Base-by-base conservation (phyloP, 257 asterid genomes). In the Rehmannia glutinosa region DNA sequence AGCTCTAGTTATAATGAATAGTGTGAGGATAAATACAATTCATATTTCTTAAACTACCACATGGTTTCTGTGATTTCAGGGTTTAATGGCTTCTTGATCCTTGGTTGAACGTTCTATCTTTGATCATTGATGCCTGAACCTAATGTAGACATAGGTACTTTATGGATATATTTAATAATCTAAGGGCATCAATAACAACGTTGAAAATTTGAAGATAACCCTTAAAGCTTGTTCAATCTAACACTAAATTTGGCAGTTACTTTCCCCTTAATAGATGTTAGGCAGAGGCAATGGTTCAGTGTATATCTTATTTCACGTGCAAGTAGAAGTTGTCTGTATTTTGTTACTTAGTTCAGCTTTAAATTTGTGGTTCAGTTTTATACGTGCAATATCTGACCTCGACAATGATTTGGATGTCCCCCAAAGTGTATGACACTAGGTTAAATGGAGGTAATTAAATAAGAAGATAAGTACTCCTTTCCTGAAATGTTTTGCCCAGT, bases 341-440 rank as follows among this genome's bases (percentile, higher is more conserved):
- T 16, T 69, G 70, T 6, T 58, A 12, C 32, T 43, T 68, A 23
- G 39, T 63, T 74, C 61, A 38, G 43, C 63, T 49, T n/a, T 33
- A 24, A 16, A 46, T 55, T 35, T 21, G 49, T 27, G 52, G 16
- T 50, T 61, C 39, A 27, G 46, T 38, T n/a, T n/a, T n/a, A n/a
- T n/a, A n/a, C n/a, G 32, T 51, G 10, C 35, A 24, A 67, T 60
- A 33, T n/a, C n/a, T n/a, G 75, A 41, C 39, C 67, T 42, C 27
- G 53, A 39, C 20, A 21, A 15, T 66, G 60, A 51, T 49, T 17
- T 24, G 20, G 38, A 21, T 30, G 19, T 49, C 45, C 59, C 1
- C 20, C 30, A 12, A 24, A n/a, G 46, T 35, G 6, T 36, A n/a
- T 50, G 33, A 19, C 66, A 36, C 13, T 30, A 21, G 58, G 10